These are phyloP conservation scores for Globisporangium spinosum DNA, from an alignment of 352 stramenopile genomes.

Conservation along the genomic window DNA sequence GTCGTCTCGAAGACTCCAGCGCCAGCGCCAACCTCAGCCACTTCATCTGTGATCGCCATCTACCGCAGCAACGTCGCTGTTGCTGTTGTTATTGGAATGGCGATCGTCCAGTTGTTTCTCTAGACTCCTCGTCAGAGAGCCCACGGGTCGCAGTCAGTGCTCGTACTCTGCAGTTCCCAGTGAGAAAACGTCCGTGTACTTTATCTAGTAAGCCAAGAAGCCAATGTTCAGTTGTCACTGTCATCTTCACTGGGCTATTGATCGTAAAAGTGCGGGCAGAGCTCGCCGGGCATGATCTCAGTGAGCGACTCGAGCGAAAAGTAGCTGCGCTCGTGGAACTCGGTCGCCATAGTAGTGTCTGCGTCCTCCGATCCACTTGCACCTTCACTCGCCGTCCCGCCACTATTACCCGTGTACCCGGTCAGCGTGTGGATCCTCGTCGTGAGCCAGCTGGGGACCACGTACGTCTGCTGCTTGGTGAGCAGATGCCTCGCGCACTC, in stretches of 20 bases:
- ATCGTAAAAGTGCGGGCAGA: slow-evolving; percentile 56
- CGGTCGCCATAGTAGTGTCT: slow-evolving; percentile 22
- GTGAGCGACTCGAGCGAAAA: slow-evolving; percentile 63
- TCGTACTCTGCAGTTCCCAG: background rate
- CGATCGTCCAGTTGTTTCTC: background rate
- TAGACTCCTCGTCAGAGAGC: background rate
- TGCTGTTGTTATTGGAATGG: background rate
- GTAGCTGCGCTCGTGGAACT: slow-evolving; percentile 57
- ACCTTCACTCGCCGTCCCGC: background rate
- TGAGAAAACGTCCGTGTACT: background rate
- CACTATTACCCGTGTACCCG: slow-evolving; percentile 18
- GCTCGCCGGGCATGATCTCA: slow-evolving; percentile 39
- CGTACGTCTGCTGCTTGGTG: slow-evolving; percentile 1
- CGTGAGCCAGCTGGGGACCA: slow-evolving; percentile 13
- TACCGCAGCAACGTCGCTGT: background rate
- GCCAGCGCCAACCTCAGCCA: background rate
- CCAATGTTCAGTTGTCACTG: background rate
- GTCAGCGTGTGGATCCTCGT: slow-evolving; percentile 37
- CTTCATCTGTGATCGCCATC: background rate
- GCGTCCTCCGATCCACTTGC: slow-evolving; percentile 15
- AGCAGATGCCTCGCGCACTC: slow-evolving; percentile 46
- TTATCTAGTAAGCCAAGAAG: background rate
- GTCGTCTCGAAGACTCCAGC: background rate
- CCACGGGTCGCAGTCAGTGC: background rate
- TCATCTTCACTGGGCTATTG: background rate